Evolutionary conservation across 108 stramenopile genomes (phyloP), one percentile per base, ranked within the genome.

Genomic region (Nitzschia sp.): DNA sequence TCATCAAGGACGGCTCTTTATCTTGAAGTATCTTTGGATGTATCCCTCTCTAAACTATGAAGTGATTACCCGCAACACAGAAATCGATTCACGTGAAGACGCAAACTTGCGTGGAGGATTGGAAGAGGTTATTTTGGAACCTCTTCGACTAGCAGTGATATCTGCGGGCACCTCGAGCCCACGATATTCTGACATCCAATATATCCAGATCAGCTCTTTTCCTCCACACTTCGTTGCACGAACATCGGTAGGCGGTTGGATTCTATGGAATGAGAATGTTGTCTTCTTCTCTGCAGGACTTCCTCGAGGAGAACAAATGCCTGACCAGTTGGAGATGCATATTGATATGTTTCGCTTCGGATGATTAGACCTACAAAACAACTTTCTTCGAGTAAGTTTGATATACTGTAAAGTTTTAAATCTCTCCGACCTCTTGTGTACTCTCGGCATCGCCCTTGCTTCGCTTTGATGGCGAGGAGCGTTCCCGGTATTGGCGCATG

Each of bases 401-500:
- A n/a, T n/a, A n/a, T n/a, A n/a, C n/a, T n/a, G n/a, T n/a, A n/a
- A n/a, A n/a, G n/a, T n/a, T n/a, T n/a, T n/a, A n/a, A n/a, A n/a
- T n/a, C n/a, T n/a, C n/a, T n/a, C n/a, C n/a, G n/a, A n/a, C n/a
- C n/a, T n/a, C n/a, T n/a, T n/a, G n/a, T n/a, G 31, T 34, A 41
- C 60, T 61, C n/a, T 36, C 36, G 19, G 19, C 25, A 9, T 61
- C 60, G 2, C 41, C 41, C 1, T 41, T 41, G 48, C 48, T 50
- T 5, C 60, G 60, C 21, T 61, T 61, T 41, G 41, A 44, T 44
- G 60, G 60, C 41, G 60, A 61, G 2, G 60, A 61, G 21, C 60
- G 31, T 34, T 61, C 60, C 11, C 60, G 35, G 41, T 44, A 45
- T 23, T 61, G 60, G 25, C 60, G 35, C 60, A 61, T 79, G 29